Evolutionary conservation across 371 early-diverging fungal genomes (phyloP), one percentile per base, ranked within the genome.

Genomic region (Capillidium rhysosporum): DNA sequence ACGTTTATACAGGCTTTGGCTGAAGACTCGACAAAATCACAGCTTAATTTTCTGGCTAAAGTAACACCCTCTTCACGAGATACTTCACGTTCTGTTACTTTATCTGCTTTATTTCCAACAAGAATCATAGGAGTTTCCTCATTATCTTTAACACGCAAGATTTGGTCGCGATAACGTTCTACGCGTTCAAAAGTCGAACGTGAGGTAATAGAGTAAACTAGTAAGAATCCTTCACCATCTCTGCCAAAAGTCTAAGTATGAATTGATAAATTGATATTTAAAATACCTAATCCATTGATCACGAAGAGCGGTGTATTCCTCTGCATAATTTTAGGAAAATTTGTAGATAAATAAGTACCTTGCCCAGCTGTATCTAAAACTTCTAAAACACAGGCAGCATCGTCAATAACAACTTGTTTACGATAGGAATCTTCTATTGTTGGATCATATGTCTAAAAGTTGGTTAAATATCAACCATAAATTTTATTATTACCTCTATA

Each of bases 391-490:
- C 91, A 92, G 2, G 89, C 77, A 57, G 84, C 80, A 51, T 89
- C 90, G 68, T 94, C 92, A 62, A 94, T 88, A n/a, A 89, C 89
- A n/a, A 89, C 89, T 65, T 91, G 92, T 65, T 89, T 89, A 46
- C 87, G 75, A 63, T 92, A 92, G 21, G 89, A 90, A 63, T 91
- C 95, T 70, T 94, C 94, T 59, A 92, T 94, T 24, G 94, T 94
- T 29, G 94, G 95, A 73, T 92, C 92, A 63, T 92, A 94, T 52
- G 86, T 87, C 80, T 87, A 66, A 41, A 45, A 14, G 31, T 23
- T 10, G 39, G 23, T 5, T 56, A 16, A 26, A 31, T 10, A 45
- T 21, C 2, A 20, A 8, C 8, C 3, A 31, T 20, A 25, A 23
- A 14, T 5, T 34, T 34, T 40, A 52, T 12, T n/a, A n/a, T 10